Evolutionary conservation across 495 filamentous ascomycete genomes (phyloP).

Genomic region (Aspergillus taichungensis): DNA sequence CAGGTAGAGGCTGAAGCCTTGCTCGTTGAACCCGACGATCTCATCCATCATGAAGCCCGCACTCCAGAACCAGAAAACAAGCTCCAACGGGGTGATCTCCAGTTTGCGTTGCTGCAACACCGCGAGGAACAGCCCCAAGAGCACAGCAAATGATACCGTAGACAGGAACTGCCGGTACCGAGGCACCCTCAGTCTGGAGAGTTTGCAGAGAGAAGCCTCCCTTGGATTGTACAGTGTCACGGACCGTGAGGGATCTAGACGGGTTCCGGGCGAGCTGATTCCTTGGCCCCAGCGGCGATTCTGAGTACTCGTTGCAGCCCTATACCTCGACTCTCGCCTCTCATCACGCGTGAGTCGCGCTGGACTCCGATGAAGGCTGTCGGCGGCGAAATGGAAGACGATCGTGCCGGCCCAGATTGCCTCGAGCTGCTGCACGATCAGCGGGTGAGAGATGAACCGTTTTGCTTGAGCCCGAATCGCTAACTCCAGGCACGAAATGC

Average conservation of each 20-base stretch:
- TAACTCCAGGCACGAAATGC: conserved; percentile 83
- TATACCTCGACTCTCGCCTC: conserved; percentile 13
- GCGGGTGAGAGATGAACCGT: conserved; percentile 77
- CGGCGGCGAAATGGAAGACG: conserved; percentile 80
- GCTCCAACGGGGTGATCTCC: conserved; percentile 69
- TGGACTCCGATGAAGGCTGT: conserved; percentile 60
- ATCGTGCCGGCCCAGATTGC: conserved; percentile 94
- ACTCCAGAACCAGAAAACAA: conserved; percentile 95
- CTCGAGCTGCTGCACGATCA: conserved; percentile 86
- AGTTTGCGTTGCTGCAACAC: conserved; percentile 61
- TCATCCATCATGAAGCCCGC: conserved; percentile 96
- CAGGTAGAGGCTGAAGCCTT: conserved; percentile 88
- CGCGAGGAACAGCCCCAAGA: conserved; percentile 75
- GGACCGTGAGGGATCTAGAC: conserved; percentile 46
- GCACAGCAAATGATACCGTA: conserved; percentile 69
- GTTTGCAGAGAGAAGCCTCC: conserved; percentile 81
- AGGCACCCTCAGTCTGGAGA: conserved; percentile 80
- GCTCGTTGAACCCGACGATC: conserved; percentile 83
- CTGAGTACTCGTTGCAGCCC: conserved; percentile 4
- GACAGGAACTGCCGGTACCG: conserved; percentile 84
- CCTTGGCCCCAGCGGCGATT: not conserved
- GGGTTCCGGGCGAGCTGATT: not conserved
- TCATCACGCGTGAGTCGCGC: conserved; percentile 18
- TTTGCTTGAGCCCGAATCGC: conserved; percentile 87
- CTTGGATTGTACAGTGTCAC: conserved; percentile 85